A percentile compares a stretch with the other conserved stretches of the same genome.
Conservation (phyloP, 441 rosid genomes). For the Melastoma candidum region DNA sequence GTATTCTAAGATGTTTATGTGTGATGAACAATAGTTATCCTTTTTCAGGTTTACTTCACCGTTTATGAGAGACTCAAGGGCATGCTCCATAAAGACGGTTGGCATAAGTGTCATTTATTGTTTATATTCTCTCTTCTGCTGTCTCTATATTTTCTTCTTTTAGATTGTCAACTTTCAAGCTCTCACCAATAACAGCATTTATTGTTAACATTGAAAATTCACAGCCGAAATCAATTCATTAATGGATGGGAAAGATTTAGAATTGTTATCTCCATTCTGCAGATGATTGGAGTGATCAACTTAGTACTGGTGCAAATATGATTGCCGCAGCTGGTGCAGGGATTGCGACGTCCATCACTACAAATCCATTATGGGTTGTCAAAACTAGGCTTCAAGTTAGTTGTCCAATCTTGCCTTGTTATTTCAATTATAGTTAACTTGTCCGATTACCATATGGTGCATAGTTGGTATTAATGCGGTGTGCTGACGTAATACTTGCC, state of each 20-base stretch:
- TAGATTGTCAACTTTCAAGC: slow-evolving; percentile 4
- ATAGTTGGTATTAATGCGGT: no score
- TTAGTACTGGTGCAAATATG: slow-evolving; percentile 65
- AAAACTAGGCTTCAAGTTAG: slow-evolving; percentile 89
- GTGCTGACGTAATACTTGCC: no score
- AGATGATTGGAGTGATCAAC: slow-evolving; percentile 42
- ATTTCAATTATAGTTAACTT: no score
- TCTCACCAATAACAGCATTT: not conserved
- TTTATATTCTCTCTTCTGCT: slow-evolving; percentile 6
- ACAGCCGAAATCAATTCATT: not conserved
- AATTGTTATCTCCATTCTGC: slow-evolving; percentile 6
- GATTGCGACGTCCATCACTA: slow-evolving; percentile 70
- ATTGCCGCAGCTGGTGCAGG: slow-evolving; percentile 95
- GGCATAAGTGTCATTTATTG: slow-evolving; percentile 19
- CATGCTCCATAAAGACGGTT: slow-evolving; percentile 62
- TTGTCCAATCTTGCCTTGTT: slow-evolving; percentile 8
- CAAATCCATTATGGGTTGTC: slow-evolving; percentile 98
- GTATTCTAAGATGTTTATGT: no score
- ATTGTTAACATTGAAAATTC: not conserved
- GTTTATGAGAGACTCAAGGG: slow-evolving; percentile 69
- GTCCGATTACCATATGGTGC: no score
- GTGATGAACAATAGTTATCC: slow-evolving; percentile 6
- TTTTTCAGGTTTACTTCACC: slow-evolving; percentile 73
- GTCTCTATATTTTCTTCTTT: slow-evolving; percentile 9
- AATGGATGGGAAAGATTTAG: not conserved